Conservation (phyloP, 352 stramenopile genomes). For the Globisporangium nunn region DNA sequence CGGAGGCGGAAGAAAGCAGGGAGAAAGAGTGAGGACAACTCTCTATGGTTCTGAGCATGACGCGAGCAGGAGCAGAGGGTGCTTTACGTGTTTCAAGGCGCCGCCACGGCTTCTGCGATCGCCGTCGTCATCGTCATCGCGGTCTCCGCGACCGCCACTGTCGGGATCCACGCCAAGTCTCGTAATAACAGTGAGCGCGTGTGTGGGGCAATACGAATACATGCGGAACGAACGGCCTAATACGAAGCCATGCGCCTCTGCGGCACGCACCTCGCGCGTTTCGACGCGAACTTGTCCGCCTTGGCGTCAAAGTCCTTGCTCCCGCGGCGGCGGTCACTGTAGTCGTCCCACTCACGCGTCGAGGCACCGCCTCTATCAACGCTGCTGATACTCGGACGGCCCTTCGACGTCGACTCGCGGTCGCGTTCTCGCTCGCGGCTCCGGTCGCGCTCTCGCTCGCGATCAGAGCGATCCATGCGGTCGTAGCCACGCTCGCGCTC, state of each 20-base stretch:
- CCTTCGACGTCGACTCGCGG: conserved; percentile 21
- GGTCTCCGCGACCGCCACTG: conserved; percentile 20
- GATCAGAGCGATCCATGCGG: conserved; percentile 14
- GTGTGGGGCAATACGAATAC: too few relatives aligned
- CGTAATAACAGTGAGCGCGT: too few relatives aligned
- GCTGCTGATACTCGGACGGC: conserved; percentile 25
- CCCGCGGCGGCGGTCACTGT: conserved; percentile 19
- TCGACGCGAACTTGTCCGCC: conserved; percentile 19
- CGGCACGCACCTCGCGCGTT: conserved; percentile 22
- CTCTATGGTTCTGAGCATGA: too few relatives aligned
- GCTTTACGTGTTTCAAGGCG: conserved; percentile 31
- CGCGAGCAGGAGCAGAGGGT: conserved; percentile 4
- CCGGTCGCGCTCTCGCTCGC: neutral
- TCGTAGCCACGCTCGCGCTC: conserved; percentile 29
- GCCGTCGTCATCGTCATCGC: conserved; percentile 48
- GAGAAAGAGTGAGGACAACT: too few relatives aligned
- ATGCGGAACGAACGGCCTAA: neutral
- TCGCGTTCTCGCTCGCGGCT: conserved; percentile 23
- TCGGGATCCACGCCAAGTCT: too few relatives aligned
- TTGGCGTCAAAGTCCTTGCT: conserved; percentile 42
- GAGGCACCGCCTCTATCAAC: conserved; percentile 14
- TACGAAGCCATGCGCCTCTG: too few relatives aligned
- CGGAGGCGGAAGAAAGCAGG: neutral
- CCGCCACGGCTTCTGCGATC: conserved; percentile 24
- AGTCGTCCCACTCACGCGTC: conserved; percentile 23